Conservation (phyloP, 495 filamentous ascomycete genomes). For the Penicillium dipodomyicola region DNA sequence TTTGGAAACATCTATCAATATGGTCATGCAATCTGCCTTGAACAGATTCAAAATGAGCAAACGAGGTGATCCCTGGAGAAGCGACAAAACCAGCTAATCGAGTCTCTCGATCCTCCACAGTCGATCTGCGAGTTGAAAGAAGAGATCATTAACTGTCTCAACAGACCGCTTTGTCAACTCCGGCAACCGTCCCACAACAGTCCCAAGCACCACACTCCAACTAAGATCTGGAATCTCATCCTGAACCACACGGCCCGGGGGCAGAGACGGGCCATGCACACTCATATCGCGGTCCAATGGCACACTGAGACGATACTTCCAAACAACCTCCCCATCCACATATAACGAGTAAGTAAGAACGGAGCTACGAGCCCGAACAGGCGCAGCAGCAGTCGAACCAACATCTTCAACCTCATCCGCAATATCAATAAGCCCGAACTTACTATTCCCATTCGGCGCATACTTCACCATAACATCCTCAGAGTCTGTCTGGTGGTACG, state of each 20-base stretch:
- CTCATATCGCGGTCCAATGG: slow-evolving; percentile 23
- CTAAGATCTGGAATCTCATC: slow-evolving; percentile 22
- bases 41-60: background rate
- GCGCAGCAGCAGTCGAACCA: slow-evolving; percentile 38
- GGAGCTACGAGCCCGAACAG: slow-evolving; percentile 33
- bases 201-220: slow-evolving; percentile 21
- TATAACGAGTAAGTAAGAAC: slow-evolving; percentile 79
- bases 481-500: slow-evolving; percentile 72
- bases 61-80: background rate
- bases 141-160: slow-evolving; percentile 8
- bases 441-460: slow-evolving; percentile 80
- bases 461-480: slow-evolving; percentile 85
- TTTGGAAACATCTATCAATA: background rate
- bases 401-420: slow-evolving; percentile 56
- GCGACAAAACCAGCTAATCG: slow-evolving; percentile 11
- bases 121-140: slow-evolving; percentile 16
- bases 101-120: slow-evolving; percentile 16
- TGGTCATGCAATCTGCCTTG: no score
- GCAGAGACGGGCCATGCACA: slow-evolving; percentile 11
- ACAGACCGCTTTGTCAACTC: slow-evolving; percentile 11
- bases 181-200: slow-evolving; percentile 20
- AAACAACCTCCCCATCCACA: slow-evolving; percentile 73
- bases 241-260: slow-evolving; percentile 31
- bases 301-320: slow-evolving; percentile 57
- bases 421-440: slow-evolving; percentile 88